Evolutionary conservation across 2,329 filamentous ascomycete genomes (phyloP).

Genomic region (Ophiostoma perfectum): DNA sequence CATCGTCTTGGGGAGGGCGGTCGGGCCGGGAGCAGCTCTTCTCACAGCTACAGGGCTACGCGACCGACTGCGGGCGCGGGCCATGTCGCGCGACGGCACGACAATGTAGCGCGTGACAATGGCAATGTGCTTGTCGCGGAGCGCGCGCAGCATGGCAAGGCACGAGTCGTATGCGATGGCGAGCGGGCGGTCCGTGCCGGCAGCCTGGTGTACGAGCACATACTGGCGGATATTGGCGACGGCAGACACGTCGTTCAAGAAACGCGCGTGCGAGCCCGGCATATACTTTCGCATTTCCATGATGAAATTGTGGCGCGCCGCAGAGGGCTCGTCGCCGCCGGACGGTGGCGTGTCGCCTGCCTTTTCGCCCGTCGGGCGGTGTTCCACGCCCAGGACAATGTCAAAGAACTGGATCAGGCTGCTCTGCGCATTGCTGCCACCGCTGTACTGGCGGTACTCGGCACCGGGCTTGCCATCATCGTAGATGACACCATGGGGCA

Average conservation of each 20-base stretch:
- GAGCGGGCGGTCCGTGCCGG: conserved; percentile 54
- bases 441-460: conserved; percentile 76
- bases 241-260: conserved; percentile 70
- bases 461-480: conserved; percentile 62
- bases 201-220: conserved; percentile 53
- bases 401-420: conserved; percentile 98
- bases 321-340: conserved; percentile 27
- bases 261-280: conserved; percentile 86
- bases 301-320: conserved; percentile 74
- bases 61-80: conserved; percentile 56
- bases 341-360: conserved; percentile 35
- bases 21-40: conserved; percentile 22
- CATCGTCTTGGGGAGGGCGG: conserved; percentile 23
- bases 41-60: conserved; percentile 47
- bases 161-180: conserved; percentile 85
- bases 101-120: conserved; percentile 97
- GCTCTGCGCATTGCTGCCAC: conserved; percentile 94
- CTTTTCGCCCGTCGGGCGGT: conserved; percentile 79
- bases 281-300: conserved; percentile 96
- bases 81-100: conserved; percentile 70
- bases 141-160: conserved; percentile 60
- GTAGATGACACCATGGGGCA: conserved; percentile 82
- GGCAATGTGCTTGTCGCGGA: conserved; percentile 92
- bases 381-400: conserved; percentile 80
- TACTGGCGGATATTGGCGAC: conserved; percentile 86